These are phyloP conservation scores for Zygosaccharomyces rouxii DNA, from an alignment of 805 yeast genomes.

Conservation along the genomic window DNA sequence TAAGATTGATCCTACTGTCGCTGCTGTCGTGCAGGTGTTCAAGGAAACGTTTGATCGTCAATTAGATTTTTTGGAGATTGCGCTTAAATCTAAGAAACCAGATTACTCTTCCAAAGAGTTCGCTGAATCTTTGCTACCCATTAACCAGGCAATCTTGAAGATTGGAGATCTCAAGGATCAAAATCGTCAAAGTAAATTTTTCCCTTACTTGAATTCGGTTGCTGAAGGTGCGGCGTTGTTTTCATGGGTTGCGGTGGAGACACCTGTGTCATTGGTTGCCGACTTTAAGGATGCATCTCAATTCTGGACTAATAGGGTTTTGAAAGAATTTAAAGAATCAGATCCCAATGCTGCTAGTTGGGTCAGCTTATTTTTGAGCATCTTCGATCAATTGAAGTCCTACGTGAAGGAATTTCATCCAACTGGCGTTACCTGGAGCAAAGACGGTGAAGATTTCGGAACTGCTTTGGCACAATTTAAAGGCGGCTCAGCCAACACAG, in stretches of 20 bases:
- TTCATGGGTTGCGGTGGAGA: conserved; percentile 80
- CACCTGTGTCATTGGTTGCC: conserved; percentile 70
- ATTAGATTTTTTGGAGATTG: conserved; percentile 54
- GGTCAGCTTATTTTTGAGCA: conserved; percentile 61
- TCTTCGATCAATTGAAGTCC: conserved; percentile 64
- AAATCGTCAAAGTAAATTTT: conserved; percentile 61
- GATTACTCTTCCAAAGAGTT: conserved; percentile 51
- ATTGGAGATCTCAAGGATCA: conserved; percentile 67
- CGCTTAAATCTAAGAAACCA: conserved; percentile 61
- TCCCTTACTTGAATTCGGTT: conserved; percentile 73
- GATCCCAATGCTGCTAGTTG: conserved; percentile 71
- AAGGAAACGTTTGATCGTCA: conserved; percentile 55
- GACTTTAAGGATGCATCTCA: conserved; percentile 89
- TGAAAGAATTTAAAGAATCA: conserved; percentile 75
- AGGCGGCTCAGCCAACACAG: conserved; percentile 14
- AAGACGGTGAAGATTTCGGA: conserved; percentile 53
- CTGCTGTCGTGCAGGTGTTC: conserved; percentile 43
- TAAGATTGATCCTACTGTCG: conserved; percentile 46
- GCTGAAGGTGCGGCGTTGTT: conserved; percentile 86
- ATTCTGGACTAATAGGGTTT: conserved; percentile 88
- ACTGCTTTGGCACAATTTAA: conserved; percentile 28
- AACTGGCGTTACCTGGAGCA: conserved; percentile 81
- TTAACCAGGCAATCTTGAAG: conserved; percentile 54
- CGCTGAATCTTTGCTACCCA: conserved; percentile 58
- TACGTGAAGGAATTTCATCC: conserved; percentile 76